phyloP scores from a whole-genome alignment of 441 rosid genomes.

The Corymbia citriodora region DNA sequence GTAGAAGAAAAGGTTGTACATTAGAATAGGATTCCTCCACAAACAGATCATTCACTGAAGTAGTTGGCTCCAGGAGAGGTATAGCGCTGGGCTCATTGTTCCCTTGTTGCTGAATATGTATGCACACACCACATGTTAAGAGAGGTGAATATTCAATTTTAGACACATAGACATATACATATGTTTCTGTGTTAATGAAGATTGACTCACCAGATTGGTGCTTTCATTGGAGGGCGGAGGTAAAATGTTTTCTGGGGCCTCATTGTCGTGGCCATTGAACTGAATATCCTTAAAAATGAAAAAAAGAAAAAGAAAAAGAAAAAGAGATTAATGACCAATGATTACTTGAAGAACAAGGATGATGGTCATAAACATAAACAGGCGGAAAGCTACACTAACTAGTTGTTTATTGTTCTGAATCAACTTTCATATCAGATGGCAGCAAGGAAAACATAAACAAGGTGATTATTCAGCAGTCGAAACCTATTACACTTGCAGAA shows the following conservation, averaged over 20 bases:
- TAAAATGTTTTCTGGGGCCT: background rate
- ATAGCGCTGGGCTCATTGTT: background rate
- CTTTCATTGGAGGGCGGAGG: background rate
- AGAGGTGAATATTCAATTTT: background rate
- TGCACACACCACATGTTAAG: background rate
- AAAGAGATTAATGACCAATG: background rate
- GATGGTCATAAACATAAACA: background rate
- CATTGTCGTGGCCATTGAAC: background rate
- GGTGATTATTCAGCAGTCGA: background rate
- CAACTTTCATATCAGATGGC: background rate
- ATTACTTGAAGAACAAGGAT: background rate
- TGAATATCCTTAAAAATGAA: background rate
- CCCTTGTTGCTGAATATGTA: background rate
- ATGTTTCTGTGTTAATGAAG: background rate
- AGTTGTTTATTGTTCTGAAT: background rate
- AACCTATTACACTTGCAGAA: background rate
- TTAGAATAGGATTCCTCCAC: background rate
- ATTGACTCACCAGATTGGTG: background rate
- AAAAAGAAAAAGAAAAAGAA: background rate
- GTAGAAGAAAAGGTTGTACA: background rate
- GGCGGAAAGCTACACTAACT: background rate
- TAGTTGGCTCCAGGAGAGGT: background rate
- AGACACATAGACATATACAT: background rate
- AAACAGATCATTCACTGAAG: background rate
- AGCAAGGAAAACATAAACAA: background rate